A percentile compares a stretch with the other conserved stretches of the same genome.
Evolutionary conservation across 1,139 yeast genomes (phyloP).

Genomic region (Hemisphaericaspora xylofermentans): DNA sequence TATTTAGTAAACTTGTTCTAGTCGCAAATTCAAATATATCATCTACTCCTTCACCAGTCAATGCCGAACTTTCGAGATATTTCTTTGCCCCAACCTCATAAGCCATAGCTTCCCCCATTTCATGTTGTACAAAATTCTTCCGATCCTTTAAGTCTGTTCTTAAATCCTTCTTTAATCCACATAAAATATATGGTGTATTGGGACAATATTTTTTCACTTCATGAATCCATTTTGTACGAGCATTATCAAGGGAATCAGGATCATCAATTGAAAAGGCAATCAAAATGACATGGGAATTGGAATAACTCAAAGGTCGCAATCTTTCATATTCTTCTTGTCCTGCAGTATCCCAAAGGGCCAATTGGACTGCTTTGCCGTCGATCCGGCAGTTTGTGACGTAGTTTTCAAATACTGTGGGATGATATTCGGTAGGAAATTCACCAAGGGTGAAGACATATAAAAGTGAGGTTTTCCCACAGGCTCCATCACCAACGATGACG

Average conservation of each 20-base stretch:
- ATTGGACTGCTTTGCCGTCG: constrained; percentile 85
- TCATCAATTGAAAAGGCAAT: constrained; percentile 72
- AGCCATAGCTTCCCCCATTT: constrained; percentile 61
- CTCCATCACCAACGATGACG: constrained; percentile 94
- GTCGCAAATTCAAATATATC: constrained; percentile 78
- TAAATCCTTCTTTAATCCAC: constrained; percentile 71
- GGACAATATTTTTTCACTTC: constrained; percentile 72
- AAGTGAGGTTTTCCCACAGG: constrained; percentile 90
- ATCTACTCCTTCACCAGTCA: constrained; percentile 81
- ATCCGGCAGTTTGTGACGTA: constrained; percentile 91
- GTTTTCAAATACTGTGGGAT: constrained; percentile 94
- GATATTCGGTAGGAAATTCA: constrained; percentile 80
- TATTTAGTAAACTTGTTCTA: constrained; percentile 56
- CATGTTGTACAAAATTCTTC: constrained; percentile 45
- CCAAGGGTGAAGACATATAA: constrained; percentile 90
- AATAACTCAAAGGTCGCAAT: constrained; percentile 77
- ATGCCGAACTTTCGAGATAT: constrained; percentile 71
- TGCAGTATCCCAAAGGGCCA: constrained; percentile 95
- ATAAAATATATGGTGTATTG: constrained; percentile 59
- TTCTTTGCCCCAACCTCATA: constrained; percentile 65
- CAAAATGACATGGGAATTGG: constrained; percentile 71
- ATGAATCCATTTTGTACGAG: constrained; percentile 68
- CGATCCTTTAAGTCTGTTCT: constrained; percentile 38
- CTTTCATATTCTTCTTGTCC: constrained; percentile 92
- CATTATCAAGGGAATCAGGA: constrained; percentile 68